phyloP scores from a whole-genome alignment of 768 basidiomycete species.

The Termitomyces heimii region DNA sequence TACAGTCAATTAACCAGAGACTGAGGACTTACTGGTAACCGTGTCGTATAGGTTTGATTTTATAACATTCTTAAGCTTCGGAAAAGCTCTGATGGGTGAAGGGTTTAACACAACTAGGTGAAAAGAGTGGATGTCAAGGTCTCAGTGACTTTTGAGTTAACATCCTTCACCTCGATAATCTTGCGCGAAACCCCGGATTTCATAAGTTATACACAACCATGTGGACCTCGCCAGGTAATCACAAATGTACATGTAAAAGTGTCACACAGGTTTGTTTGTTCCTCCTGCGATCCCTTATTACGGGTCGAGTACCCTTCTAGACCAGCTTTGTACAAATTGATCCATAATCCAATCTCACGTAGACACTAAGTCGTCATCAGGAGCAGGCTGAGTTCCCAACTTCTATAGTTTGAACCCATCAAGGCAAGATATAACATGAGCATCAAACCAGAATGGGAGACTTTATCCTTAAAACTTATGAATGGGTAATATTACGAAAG shows the following conservation, averaged over 20 bases:
- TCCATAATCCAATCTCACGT: background rate
- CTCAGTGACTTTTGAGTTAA: background rate
- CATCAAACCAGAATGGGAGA: too few species aligned
- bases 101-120: background rate
- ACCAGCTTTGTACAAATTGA: too few species aligned
- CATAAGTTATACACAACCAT: too few species aligned
- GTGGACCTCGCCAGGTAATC: too few species aligned
- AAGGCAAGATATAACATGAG: background rate
- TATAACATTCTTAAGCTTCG: slow-evolving; percentile 29
- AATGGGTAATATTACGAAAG: background rate
- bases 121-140: background rate
- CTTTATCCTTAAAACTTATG: background rate
- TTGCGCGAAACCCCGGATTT: background rate
- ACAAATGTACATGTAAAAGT: too few species aligned
- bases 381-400: background rate
- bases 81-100: background rate
- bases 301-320: too few species aligned
- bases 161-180: too few species aligned
- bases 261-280: background rate
- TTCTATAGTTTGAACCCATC: background rate
- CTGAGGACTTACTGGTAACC: too few species aligned
- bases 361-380: too few species aligned
- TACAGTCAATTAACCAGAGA: too few species aligned
- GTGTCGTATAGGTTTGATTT: too few species aligned
- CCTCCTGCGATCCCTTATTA: too few species aligned